Evolutionary conservation across 2,329 filamentous ascomycete genomes (phyloP).

Genomic region (Neofusicoccum parvum): DNA sequence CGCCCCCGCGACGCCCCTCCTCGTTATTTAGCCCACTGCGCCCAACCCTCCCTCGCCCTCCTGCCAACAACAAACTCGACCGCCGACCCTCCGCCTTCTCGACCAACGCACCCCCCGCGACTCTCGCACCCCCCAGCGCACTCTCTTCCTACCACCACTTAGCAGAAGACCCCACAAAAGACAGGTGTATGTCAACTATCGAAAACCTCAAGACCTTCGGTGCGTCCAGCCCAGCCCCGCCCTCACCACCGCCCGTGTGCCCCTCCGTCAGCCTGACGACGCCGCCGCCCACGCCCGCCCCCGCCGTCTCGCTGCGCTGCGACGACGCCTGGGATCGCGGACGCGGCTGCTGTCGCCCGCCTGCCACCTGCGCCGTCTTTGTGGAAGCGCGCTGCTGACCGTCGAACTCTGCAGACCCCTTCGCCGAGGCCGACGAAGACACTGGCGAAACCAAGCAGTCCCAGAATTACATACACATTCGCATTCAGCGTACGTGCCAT

Average conservation of each 20-base stretch:
- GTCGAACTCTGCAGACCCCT: constrained; percentile 68
- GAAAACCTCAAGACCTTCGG: constrained; percentile 97
- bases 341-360: neutral
- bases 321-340: neutral
- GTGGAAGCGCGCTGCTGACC: constrained; percentile 2
- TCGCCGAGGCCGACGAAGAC: constrained; percentile 99
- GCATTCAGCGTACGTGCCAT: constrained; percentile 85
- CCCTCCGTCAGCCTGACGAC: constrained; percentile 19
- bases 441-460: constrained; percentile 91
- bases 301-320: neutral
- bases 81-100: constrained; percentile 3
- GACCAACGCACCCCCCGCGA: constrained; percentile 11
- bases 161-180: constrained; percentile 55
- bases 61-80: constrained; percentile 6
- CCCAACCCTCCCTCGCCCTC: constrained; percentile 8
- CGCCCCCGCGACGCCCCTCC: constrained; percentile 10
- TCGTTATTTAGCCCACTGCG: constrained; percentile 8
- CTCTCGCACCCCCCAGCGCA: constrained; percentile 19
- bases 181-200: constrained; percentile 92
- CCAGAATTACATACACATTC: constrained; percentile 99
- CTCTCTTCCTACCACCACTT: constrained; percentile 30
- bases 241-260: constrained; percentile 30
- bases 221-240: constrained; percentile 51
- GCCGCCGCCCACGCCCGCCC: neutral
- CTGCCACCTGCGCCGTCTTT: no score